These are phyloP conservation scores for Iris pallida DNA, from an alignment of 116 monocot genomes.

Conservation along the genomic window DNA sequence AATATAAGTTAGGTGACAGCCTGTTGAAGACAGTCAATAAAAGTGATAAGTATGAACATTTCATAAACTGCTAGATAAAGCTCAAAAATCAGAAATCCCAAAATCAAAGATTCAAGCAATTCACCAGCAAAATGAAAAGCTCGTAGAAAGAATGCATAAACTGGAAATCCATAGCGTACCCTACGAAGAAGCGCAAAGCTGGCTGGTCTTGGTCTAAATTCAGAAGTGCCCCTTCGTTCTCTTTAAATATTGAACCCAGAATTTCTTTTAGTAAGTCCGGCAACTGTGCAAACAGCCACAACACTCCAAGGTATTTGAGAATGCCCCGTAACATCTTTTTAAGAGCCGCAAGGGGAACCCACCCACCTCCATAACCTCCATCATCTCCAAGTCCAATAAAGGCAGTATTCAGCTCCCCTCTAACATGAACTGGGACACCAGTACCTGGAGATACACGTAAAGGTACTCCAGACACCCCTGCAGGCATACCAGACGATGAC, in stretches of 20 bases:
- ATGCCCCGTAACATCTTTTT: conserved; percentile 93
- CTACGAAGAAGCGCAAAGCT: conserved; percentile 93
- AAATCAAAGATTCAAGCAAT: conserved; percentile 1
- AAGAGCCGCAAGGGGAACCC: conserved; percentile 97
- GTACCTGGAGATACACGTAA: conserved; percentile 64
- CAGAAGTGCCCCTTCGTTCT: conserved; percentile 82
- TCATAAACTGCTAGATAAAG: neutral
- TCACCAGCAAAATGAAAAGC: conserved; percentile 1
- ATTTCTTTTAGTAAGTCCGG: conserved; percentile 93
- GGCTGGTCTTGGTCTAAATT: conserved; percentile 99
- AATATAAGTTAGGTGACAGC: neutral
- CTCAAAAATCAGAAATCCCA: neutral
- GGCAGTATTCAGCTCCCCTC: conserved; percentile 91
- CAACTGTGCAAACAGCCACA: conserved; percentile 97
- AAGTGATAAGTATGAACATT: neutral
- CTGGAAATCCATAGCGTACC: conserved; percentile 41
- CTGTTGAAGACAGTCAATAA: neutral
- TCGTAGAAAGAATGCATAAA: conserved; percentile 7
- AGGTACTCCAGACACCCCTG: conserved; percentile 56
- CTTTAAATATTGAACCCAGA: conserved; percentile 89
- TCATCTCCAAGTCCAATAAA: conserved; percentile 99
- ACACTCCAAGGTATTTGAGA: conserved; percentile 93
- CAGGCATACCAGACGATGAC: conserved; percentile 57
- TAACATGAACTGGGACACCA: conserved; percentile 76
- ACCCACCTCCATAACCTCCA: conserved; percentile 98